Base-by-base conservation (phyloP, 495 filamentous ascomycete genomes). In the Aspergillus hancockii region DNA sequence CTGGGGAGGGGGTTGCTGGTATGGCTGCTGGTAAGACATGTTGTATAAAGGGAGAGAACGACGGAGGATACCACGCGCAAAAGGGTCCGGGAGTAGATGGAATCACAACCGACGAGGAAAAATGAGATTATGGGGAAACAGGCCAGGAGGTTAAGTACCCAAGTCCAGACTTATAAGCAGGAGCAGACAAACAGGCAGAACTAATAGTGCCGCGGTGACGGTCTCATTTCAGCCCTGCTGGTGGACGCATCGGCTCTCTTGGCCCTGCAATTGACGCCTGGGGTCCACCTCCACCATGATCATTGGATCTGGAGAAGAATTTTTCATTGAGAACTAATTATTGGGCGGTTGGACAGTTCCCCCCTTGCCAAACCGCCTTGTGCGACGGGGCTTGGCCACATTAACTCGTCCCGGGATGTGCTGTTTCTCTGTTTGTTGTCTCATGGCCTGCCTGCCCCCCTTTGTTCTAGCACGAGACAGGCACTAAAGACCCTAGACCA, bases 11-110 rank as follows among this genome's bases (percentile, higher is more conserved):
- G 50, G 61, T 52, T 61, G 38, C 14, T 41, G 38, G 38, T 41
- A 41, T 16, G 38, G 53, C 31, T 55, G 54, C 22, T 56, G 59
- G 50, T 63, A 63, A 8, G 55, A 58, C 61, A 63, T 63, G 55
- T 18, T 55, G 12, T 34, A 13, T 19, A 23, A 25, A 43, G 49
- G 12, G 25, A 18, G 40, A 36, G 28, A n/a, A 55, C 3, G 19
- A 31, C 23, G 47, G 22, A 8, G 13, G 8, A 28, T 23, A 36
- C 23, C 25, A 40, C 21, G 12, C 16, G 19, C 16, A 34, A 40
- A 8, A 7, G 18, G 10, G 2, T 28, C 25, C 7, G 25, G 25
- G 7, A 28, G 25, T 28, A 28, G 25, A 28, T 28, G 25, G 25
- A 28, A 7, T 28, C 25, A 3, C 25, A 28, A 28, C 25, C 25